Conservation (phyloP, 2,329 filamentous ascomycete genomes). For the Waltergamsia citrina region DNA sequence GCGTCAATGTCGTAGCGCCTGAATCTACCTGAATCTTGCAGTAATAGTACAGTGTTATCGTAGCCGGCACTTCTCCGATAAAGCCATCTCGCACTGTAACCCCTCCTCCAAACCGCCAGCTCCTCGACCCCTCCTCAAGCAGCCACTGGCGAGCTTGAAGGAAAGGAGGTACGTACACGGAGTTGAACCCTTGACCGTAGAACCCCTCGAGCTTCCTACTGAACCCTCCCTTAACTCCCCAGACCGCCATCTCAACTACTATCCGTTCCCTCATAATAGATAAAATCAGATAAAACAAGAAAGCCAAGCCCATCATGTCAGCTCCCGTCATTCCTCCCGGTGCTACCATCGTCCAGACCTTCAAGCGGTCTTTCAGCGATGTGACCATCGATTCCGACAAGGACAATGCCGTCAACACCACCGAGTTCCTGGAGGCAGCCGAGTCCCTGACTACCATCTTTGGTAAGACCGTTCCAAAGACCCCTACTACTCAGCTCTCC, state of each 20-base stretch:
- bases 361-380: conserved; percentile 75
- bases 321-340: conserved; percentile 45
- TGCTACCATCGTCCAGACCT: conserved; percentile 75
- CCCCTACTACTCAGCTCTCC: not conserved
- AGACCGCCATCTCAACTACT: conserved; percentile 2
- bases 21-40: no score
- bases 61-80: no score
- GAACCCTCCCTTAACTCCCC: conserved; percentile 1
- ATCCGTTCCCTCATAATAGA: conserved; percentile 4
- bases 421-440: conserved; percentile 82
- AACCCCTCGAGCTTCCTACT: not conserved
- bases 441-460: conserved; percentile 84
- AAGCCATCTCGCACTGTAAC: not conserved
- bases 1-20: no score
- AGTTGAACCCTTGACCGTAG: no score
- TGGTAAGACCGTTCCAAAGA: conserved; percentile 40
- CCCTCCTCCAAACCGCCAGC: not conserved
- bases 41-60: conserved; percentile 1
- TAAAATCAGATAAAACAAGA: no score
- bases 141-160: no score
- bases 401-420: conserved; percentile 70
- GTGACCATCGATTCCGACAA: conserved; percentile 68
- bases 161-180: no score
- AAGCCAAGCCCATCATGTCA: conserved; percentile 36
- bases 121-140: not conserved